Evolutionary conservation across 768 basidiomycete genomes (phyloP).

Genomic region (Basidioascus undulatus): DNA sequence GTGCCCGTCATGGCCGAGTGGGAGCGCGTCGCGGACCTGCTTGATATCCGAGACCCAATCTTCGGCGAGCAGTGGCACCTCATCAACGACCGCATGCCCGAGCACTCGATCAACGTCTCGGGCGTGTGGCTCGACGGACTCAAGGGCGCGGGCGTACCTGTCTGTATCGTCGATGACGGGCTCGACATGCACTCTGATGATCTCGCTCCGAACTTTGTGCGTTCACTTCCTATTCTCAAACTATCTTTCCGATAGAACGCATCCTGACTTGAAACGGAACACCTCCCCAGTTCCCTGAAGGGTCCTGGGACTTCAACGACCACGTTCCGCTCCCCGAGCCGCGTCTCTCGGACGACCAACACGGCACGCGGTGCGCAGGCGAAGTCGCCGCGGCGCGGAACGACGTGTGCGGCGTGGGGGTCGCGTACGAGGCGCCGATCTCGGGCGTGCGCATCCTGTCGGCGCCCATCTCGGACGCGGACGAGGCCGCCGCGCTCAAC

Average conservation of each 20-base stretch:
- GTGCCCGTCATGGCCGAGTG: slow-evolving; percentile 12
- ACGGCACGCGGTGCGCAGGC: slow-evolving; percentile 93
- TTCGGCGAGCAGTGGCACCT: slow-evolving; percentile 84
- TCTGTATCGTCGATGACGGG: slow-evolving; percentile 85
- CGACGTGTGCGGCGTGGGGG: slow-evolving; percentile 76
- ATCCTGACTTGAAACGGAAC: background rate
- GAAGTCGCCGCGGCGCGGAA: slow-evolving; percentile 87
- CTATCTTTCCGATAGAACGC: background rate
- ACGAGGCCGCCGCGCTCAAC: slow-evolving; percentile 86
- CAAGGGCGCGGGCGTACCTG: slow-evolving; percentile 61
- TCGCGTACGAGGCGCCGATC: slow-evolving; percentile 74
- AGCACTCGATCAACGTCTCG: slow-evolving; percentile 65
- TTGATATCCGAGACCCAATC: slow-evolving; percentile 56
- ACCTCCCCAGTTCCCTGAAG: slow-evolving; percentile 38
- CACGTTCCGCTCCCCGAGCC: slow-evolving; percentile 70
- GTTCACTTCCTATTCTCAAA: slow-evolving; percentile 17
- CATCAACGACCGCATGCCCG: slow-evolving; percentile 57
- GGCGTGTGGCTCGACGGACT: slow-evolving; percentile 75
- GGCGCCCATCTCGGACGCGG: slow-evolving; percentile 77
- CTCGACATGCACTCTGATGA: slow-evolving; percentile 67
- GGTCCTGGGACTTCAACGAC: slow-evolving; percentile 93
- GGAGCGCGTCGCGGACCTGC: slow-evolving; percentile 27
- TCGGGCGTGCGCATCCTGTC: slow-evolving; percentile 89
- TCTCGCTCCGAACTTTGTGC: slow-evolving; percentile 71
- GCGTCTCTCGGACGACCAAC: slow-evolving; percentile 68